phyloP scores from a whole-genome alignment of 768 basidiomycete species.

The Porpolomopsis calyptriformis region DNA sequence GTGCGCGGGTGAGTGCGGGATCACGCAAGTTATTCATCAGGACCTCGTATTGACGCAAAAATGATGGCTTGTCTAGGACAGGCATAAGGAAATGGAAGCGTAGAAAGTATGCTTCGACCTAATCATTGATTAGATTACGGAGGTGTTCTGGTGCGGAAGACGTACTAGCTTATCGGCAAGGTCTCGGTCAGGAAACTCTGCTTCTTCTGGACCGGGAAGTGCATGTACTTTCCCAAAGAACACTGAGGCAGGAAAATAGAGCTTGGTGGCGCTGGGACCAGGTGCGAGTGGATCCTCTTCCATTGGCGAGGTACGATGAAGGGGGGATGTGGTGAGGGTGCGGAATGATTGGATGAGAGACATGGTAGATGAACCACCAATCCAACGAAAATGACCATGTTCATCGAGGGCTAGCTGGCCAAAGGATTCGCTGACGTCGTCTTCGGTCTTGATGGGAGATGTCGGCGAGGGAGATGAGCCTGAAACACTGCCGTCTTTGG shows the following conservation, averaged over 20 bases:
- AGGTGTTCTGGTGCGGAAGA: slow-evolving; percentile 9
- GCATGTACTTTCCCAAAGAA: slow-evolving; percentile 82
- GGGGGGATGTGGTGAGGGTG: slow-evolving; percentile 59
- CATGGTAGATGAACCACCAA: slow-evolving; percentile 87
- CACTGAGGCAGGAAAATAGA: slow-evolving; percentile 81
- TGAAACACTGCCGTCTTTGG: not conserved
- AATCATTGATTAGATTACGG: slow-evolving; percentile 11
- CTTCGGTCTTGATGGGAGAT: slow-evolving; percentile 46
- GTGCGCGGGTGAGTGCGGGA: slow-evolving; percentile 37
- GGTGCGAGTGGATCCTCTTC: slow-evolving; percentile 74
- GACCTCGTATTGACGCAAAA: slow-evolving; percentile 57
- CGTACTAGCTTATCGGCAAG: slow-evolving; percentile 78
- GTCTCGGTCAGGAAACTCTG: slow-evolving; percentile 78
- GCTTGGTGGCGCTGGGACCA: slow-evolving; percentile 69
- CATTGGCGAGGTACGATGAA: slow-evolving; percentile 73
- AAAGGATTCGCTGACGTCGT: slow-evolving; percentile 76
- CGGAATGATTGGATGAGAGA: slow-evolving; percentile 84
- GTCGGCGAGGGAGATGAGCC: slow-evolving; percentile 23
- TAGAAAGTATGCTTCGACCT: slow-evolving; percentile 84
- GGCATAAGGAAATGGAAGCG: slow-evolving; percentile 85
- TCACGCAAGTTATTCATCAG: slow-evolving; percentile 66
- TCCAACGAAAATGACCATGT: slow-evolving; percentile 86
- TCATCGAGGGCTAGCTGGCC: slow-evolving; percentile 84
- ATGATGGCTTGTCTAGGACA: slow-evolving; percentile 76
- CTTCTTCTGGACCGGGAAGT: slow-evolving; percentile 74